Evolutionary conservation across 129 eudicot genomes (phyloP), one percentile per base, ranked within the genome.

Genomic region (Gnaphalium uliginosum): DNA sequence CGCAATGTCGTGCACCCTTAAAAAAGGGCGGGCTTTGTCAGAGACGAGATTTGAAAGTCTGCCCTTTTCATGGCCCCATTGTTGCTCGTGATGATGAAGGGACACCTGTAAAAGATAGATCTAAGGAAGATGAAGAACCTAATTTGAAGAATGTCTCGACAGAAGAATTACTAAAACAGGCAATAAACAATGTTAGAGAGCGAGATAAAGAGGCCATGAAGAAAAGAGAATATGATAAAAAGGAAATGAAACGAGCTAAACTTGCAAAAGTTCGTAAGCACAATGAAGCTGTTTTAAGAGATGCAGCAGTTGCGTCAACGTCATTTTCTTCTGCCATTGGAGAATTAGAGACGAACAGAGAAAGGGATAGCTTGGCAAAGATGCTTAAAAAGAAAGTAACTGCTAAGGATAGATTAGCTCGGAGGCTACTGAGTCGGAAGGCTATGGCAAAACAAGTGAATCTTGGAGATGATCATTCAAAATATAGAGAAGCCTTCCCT

Each of bases 21-120:
- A 82, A 79, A 62, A 94, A 86, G 39, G 97, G 92, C 2, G 90
- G 85, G 25, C 85, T 94, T 46, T 94, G 99, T 81, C 90, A 74
- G 69, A 87, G 99, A 81, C 81, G 79, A 50, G 99, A 94, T 75
- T 81, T 87, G 69, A 84, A 79, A 81, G 85, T 84, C 23, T 94
- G 99, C 67, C 97, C 97, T 8, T 94, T 94, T 81, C 99, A 94
- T 35, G 99, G 99, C 13, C 92, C 90, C 35, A 81, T 94, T 35
- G 65, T 94, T 75, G 84, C 90, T 19, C 89, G 99, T 43, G 94
- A 94, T 32, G 88, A 89, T 64, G 81, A 84, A 56, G 99, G 99
- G 59, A 86, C 80, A 7, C 96, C 92, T 24, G 72, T 87, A 21
- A 61, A 71, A 17, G 27, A 73, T 17, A 43, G 61, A 46, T 25